Evolutionary conservation across 371 early-diverging fungal genomes (phyloP).

Genomic region (Mortierella sp.): DNA sequence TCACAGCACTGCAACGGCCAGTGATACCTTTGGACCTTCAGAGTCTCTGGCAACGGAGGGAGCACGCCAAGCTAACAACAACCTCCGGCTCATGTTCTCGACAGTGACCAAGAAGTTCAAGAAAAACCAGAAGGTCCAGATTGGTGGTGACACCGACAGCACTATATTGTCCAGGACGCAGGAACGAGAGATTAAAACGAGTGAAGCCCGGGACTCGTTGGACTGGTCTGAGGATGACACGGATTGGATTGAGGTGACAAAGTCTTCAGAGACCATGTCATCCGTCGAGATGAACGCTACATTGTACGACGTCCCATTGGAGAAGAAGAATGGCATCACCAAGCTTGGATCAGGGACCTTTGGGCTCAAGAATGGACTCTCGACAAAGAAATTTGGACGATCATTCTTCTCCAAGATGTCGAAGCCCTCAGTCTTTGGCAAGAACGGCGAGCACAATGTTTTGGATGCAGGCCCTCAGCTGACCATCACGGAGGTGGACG

Average conservation of each 20-base stretch:
- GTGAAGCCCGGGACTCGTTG: constrained; percentile 34
- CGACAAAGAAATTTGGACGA: constrained; percentile 39
- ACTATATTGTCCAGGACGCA: constrained; percentile 40
- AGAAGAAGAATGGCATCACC: constrained; percentile 26
- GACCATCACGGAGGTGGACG: constrained; percentile 56
- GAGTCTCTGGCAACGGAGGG: constrained; percentile 38
- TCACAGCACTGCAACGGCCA: constrained; percentile 13
- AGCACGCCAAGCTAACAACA: constrained; percentile 51
- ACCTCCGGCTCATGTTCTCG: constrained; percentile 63
- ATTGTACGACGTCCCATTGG: constrained; percentile 45
- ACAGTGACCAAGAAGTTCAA: constrained; percentile 67
- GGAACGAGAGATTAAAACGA: constrained; percentile 49
- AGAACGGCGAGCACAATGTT: constrained; percentile 35
- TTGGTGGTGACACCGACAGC: constrained; percentile 37
- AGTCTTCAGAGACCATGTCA: constrained; percentile 44
- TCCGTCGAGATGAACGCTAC: constrained; percentile 44
- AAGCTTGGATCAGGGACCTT: constrained; percentile 10
- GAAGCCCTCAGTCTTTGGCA: constrained; percentile 31
- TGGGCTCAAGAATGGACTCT: constrained; percentile 39
- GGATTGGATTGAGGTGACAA: constrained; percentile 56
- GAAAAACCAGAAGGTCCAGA: constrained; percentile 54
- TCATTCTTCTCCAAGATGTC: constrained; percentile 51
- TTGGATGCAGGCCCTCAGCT: constrained; percentile 32
- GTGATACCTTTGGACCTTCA: constrained; percentile 19
- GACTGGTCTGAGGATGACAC: constrained; percentile 57